Evolutionary conservation across 441 rosid genomes (phyloP), one percentile per base, ranked within the genome.

Genomic region (Manihot esculenta): DNA sequence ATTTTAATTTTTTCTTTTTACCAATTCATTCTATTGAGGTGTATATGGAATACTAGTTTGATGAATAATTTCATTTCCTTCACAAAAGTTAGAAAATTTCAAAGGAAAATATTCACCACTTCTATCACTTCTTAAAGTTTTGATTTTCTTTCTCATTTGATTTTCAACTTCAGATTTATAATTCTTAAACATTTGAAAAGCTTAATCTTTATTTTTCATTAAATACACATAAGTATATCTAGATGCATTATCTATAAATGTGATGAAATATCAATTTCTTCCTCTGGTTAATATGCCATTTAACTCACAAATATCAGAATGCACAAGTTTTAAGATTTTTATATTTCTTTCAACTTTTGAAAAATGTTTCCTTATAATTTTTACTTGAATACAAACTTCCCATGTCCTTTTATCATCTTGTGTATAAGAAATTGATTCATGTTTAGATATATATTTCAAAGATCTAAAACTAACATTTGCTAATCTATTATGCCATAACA

Each of bases 211-310:
- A 9, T 14, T 30, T 14, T 33, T 62, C 26, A 38, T 63, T 4
- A 70, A 61, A 48, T 70, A 70, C 2, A 59, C 58, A 45, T 45
- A 17, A 9, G 56, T 64, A 45, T 23, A 71, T 9, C 62, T 74
- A 58, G 20, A 70, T 41, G 23, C n/a, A 62, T 61, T 4, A 71
- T 71, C 12, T 3, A 72, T 68, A 17, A 72, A 72, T 0, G 65
- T 56, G 11, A 55, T 64, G 47, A 63, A 51, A 21, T 51, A 17
- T 18, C 1, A 3, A 23, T 68, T 68, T 18, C 17, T 69, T n/a
- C n/a, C 56, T 62, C 23, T 50, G n/a, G 35, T 9, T n/a, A 11
- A 4, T 30, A 27, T 0, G 18, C 14, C 42, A n/a, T n/a, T n/a
- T n/a, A n/a, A n/a, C n/a, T n/a, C n/a, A n/a, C n/a, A n/a, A n/a